Percentiles rank a stretch among this genome's conserved stretches.
Conservation (phyloP, 2,329 filamentous ascomycete species). For the Meredithiella fracta region DNA sequence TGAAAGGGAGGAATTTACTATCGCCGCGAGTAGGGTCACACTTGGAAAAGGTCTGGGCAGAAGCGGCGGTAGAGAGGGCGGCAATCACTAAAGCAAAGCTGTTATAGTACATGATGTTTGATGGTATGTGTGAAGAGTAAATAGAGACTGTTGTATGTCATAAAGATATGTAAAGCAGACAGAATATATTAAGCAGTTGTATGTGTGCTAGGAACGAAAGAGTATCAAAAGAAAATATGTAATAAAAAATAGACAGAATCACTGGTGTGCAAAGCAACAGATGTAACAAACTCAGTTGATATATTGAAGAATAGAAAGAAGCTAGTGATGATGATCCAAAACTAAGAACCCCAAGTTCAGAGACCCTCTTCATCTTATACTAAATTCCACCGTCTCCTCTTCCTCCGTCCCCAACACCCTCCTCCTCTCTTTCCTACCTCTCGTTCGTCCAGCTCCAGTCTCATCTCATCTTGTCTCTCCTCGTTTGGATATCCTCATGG, state of each 20-base stretch:
- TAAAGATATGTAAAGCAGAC: neutral
- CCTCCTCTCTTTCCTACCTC: neutral
- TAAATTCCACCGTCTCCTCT: neutral
- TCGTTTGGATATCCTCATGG: neutral
- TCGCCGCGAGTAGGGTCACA: slow-evolving; percentile 31
- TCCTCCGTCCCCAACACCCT: neutral
- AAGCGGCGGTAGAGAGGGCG: slow-evolving; percentile 31
- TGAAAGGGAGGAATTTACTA: slow-evolving; percentile 10
- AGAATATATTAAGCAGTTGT: neutral
- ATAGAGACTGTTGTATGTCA: neutral
- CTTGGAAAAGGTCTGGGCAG: slow-evolving; percentile 38
- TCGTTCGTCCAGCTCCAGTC: neutral
- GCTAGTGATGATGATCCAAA: neutral
- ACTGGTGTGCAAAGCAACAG: neutral
- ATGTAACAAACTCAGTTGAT: neutral
- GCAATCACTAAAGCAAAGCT: slow-evolving; percentile 22
- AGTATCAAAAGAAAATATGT: neutral
- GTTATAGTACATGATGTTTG: slow-evolving; percentile 24
- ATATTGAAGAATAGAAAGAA: neutral
- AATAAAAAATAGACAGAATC: neutral
- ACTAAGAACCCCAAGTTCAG: neutral
- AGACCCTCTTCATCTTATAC: neutral
- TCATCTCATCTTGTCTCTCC: neutral
- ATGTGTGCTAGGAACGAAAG: neutral
- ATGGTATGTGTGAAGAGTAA: neutral